Conservation (phyloP, 148 eudicot species). For the Rheum nobile region DNA sequence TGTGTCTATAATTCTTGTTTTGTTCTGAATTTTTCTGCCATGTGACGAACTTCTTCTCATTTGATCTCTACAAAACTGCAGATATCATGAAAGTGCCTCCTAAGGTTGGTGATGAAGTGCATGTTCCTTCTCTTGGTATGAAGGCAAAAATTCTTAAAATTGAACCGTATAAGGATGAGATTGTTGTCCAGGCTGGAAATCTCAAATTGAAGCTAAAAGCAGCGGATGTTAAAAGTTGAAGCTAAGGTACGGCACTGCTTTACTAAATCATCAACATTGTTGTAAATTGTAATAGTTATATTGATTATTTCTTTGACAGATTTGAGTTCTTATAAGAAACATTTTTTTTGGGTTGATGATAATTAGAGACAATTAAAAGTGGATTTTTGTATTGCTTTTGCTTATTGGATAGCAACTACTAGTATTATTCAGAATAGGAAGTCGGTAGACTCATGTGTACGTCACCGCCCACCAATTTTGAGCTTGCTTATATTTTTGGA, state of each 20-base stretch:
- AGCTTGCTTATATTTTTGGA: background rate
- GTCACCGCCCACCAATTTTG: conserved; percentile 1
- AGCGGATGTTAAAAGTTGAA: conserved; percentile 39
- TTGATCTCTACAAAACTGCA: background rate
- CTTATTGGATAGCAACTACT: background rate
- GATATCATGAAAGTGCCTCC: conserved; percentile 24
- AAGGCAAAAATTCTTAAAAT: conserved; percentile 55
- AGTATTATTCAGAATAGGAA: background rate
- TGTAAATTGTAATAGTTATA: background rate
- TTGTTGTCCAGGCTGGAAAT: conserved; percentile 68
- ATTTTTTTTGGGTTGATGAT: too few species aligned
- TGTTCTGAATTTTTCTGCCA: background rate
- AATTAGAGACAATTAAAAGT: background rate
- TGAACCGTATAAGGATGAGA: conserved; percentile 57
- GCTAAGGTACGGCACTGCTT: background rate
- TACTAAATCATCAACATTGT: background rate
- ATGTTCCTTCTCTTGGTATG: conserved; percentile 51
- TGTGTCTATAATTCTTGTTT: background rate
- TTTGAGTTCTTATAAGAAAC: background rate
- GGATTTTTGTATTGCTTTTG: background rate
- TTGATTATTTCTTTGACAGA: background rate
- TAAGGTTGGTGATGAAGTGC: conserved; percentile 64
- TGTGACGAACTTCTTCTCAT: background rate
- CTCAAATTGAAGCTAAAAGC: conserved; percentile 69
- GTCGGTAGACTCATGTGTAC: background rate